phyloP scores from a whole-genome alignment of 2,329 filamentous ascomycete genomes.

The Grosmannia serpens region DNA sequence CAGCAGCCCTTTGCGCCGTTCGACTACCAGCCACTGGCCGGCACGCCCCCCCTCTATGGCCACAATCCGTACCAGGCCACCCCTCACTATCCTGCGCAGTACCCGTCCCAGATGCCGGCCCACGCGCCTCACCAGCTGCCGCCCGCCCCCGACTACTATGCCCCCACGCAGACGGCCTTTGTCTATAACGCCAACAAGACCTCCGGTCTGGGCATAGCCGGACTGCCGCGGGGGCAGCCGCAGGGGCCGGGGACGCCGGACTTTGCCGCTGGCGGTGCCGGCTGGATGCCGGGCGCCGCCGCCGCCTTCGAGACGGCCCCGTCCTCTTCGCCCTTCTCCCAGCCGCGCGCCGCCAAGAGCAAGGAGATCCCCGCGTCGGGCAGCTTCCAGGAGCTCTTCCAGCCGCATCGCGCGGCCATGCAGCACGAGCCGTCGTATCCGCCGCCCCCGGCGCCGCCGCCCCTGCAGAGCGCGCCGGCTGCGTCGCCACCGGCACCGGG shows the following conservation, averaged over 20 bases:
- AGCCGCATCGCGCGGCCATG: background rate
- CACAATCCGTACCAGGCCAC: constrained; percentile 1
- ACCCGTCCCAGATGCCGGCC: background rate
- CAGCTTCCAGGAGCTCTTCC: constrained; percentile 2
- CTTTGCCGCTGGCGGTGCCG: background rate
- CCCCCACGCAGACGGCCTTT: constrained; percentile 23
- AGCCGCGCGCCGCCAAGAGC: background rate
- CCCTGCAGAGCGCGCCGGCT: background rate
- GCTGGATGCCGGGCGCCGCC: background rate
- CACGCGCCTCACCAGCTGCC: background rate
- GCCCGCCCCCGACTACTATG: constrained; percentile 14
- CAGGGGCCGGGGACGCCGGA: too few relatives aligned
- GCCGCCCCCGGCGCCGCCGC: background rate
- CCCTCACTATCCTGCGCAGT: background rate
- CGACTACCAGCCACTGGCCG: constrained; percentile 11
- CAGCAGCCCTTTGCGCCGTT: constrained; percentile 9
- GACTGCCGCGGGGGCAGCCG: constrained; percentile 4
- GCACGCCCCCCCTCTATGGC: background rate
- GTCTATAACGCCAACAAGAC: constrained; percentile 26
- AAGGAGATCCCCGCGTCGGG: constrained; percentile 1
- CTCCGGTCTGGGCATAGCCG: constrained; percentile 26
- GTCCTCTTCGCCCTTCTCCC: background rate
- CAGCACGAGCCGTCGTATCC: background rate
- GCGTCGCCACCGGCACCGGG: background rate
- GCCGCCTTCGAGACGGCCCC: background rate